Evolutionary conservation across 768 basidiomycete species (phyloP).

Genomic region (Phylloporus sp.): DNA sequence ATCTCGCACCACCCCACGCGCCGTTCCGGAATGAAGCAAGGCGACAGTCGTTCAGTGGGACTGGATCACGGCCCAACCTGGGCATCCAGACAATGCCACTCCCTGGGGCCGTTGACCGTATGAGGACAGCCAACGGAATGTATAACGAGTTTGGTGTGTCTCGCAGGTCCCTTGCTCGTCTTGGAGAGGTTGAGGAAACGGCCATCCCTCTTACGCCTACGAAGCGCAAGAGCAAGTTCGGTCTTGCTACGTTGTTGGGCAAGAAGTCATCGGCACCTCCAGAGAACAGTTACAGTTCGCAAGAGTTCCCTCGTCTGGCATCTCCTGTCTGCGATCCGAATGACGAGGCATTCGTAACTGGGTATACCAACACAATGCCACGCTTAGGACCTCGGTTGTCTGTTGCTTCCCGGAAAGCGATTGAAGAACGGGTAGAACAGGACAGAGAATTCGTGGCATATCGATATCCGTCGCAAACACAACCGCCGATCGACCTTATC

Average conservation of each 20-base stretch:
- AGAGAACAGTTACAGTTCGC: conserved; percentile 35
- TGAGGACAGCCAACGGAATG: conserved; percentile 34
- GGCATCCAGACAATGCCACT: conserved; percentile 49
- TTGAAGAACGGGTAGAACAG: conserved; percentile 81
- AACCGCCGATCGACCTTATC: conserved; percentile 56
- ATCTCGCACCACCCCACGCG: conserved; percentile 59
- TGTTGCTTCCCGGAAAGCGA: conserved; percentile 61
- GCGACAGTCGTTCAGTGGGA: conserved; percentile 75
- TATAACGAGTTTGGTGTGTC: conserved; percentile 78
- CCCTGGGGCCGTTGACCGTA: conserved; percentile 33
- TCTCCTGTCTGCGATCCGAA: conserved; percentile 43
- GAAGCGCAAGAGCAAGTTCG: conserved; percentile 75
- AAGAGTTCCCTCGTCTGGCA: conserved; percentile 48
- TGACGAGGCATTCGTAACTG: conserved; percentile 44
- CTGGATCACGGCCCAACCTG: conserved; percentile 53
- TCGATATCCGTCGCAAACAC: conserved; percentile 78
- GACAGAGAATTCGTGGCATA: conserved; percentile 84
- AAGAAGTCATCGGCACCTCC: conserved; percentile 38
- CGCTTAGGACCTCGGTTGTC: conserved; percentile 56
- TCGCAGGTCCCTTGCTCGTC: conserved; percentile 49
- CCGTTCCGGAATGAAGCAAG: conserved; percentile 61
- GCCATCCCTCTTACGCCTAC: conserved; percentile 33
- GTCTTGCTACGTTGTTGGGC: conserved; percentile 62
- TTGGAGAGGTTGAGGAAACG: conserved; percentile 30
- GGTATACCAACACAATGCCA: conserved; percentile 49